Conservation (phyloP, 202 grass and related monocot species). For the Elaeis oleifera region DNA sequence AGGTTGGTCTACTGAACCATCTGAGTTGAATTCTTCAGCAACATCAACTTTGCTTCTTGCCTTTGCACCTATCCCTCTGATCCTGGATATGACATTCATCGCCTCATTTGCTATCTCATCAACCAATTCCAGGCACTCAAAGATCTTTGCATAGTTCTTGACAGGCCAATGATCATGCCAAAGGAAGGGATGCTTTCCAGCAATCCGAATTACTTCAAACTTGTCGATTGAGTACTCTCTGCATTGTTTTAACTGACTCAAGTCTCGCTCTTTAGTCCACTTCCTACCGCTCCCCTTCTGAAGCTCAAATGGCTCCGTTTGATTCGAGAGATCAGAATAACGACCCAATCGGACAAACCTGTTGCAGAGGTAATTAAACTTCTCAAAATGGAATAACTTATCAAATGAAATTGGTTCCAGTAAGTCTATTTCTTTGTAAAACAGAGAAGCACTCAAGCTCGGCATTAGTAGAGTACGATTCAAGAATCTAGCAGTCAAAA, state of each 20-base stretch:
- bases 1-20: slow-evolving; percentile 14
- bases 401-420: slow-evolving; percentile 71
- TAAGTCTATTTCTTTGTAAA: slow-evolving; percentile 95
- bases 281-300: slow-evolving; percentile 86
- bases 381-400: slow-evolving; percentile 77
- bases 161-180: slow-evolving; percentile 96
- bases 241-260: slow-evolving; percentile 64
- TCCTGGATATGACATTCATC: slow-evolving; percentile 79
- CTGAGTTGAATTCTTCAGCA: slow-evolving; percentile 28
- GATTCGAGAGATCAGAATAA: slow-evolving; percentile 74
- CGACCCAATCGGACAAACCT: slow-evolving; percentile 69
- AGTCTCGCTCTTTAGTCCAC: slow-evolving; percentile 88
- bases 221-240: slow-evolving; percentile 31
- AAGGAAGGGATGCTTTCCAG: slow-evolving; percentile 84
- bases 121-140: slow-evolving; percentile 65
- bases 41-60: slow-evolving; percentile 37
- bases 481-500: slow-evolving; percentile 71
- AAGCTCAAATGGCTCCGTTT: slow-evolving; percentile 41
- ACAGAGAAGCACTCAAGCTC: slow-evolving; percentile 79
- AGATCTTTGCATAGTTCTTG: slow-evolving; percentile 68
- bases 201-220: slow-evolving; percentile 63
- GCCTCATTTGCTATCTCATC: slow-evolving; percentile 82
- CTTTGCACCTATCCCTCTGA: slow-evolving; percentile 47
- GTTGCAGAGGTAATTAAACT: slow-evolving; percentile 67
- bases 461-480: slow-evolving; percentile 95